Conservation (phyloP, 768 basidiomycete genomes). For the Botryobasidium botryosum region DNA sequence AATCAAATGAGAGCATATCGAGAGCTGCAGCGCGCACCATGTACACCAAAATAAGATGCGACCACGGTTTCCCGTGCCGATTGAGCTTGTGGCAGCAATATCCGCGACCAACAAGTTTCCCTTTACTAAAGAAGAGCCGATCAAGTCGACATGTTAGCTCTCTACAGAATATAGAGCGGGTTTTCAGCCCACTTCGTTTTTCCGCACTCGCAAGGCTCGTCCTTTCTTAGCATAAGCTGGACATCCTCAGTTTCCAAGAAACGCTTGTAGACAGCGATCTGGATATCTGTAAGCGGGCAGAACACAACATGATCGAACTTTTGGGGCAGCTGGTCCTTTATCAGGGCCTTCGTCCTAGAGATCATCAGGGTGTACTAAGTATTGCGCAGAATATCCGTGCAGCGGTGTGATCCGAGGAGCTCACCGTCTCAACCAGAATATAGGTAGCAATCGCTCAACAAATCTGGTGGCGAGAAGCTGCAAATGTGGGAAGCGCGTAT, state of each 20-base stretch:
- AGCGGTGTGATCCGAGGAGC: slow-evolving; percentile 2
- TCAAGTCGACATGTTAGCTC: too few relatives aligned
- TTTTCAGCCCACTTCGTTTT: too few relatives aligned
- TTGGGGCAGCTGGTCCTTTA: slow-evolving; percentile 59
- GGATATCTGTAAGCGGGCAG: slow-evolving; percentile 63
- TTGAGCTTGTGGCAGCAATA: slow-evolving; percentile 37
- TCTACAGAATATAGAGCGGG: too few relatives aligned
- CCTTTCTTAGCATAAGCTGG: slow-evolving; percentile 52
- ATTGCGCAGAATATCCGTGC: neutral
- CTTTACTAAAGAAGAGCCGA: too few relatives aligned
- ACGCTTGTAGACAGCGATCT: slow-evolving; percentile 56
- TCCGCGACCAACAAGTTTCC: slow-evolving; percentile 39
- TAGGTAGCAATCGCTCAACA: slow-evolving; percentile 51
- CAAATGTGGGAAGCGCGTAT: too few relatives aligned
- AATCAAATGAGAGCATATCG: too few relatives aligned
- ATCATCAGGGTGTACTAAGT: slow-evolving; percentile 4
- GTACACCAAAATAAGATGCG: slow-evolving; percentile 41
- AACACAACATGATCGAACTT: slow-evolving; percentile 90
- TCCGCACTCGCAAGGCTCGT: slow-evolving; percentile 61
- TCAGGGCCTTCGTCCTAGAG: slow-evolving; percentile 55
- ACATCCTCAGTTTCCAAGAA: slow-evolving; percentile 48
- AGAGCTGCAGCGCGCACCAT: too few relatives aligned
- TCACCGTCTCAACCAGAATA: slow-evolving; percentile 69
- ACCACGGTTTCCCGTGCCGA: slow-evolving; percentile 23
- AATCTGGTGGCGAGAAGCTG: slow-evolving; percentile 46